Base-by-base conservation (phyloP, 2,329 filamentous ascomycete genomes). In the Thielaviopsis ethacetica region DNA sequence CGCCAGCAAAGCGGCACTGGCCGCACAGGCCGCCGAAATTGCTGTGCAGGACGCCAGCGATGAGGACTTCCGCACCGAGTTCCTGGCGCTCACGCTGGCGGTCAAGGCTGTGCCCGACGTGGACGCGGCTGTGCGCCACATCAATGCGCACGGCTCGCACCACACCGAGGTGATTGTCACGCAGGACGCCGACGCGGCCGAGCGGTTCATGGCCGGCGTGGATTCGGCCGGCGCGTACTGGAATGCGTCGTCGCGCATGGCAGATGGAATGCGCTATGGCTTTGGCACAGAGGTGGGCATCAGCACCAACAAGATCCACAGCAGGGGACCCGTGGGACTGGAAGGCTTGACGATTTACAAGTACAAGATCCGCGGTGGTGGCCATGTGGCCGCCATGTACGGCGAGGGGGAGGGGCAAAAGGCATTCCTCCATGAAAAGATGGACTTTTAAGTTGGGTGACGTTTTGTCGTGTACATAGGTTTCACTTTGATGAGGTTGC, bases 231-330 rank as follows among this genome's bases (percentile, higher is more conserved):
- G 91, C 57, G 91, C 91, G 19, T 98, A 95, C 77, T 96, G 91
- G 90, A 98, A 98, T 69, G 88, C 90, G 7, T 94, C 88, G 24
- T 95, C 89, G 9, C 82, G 93, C 56, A 91, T 98, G 73, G 90
- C 91, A 5, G 93, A 98, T 70, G 93, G 93, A 7, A 96, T 95
- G 86, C 80, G 93, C 50, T 97, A 94, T 69, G 93, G 93, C 7
- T 98, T 98, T 71, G 93, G 93, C 54, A 97, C 93, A 0, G 93
- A 98, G 73, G 93, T 98, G 24, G 93, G 93, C 58, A 97, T 98
- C 72, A 94, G 88, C 73, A 98, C 93, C 55, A 98, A 96, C 76
- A 98, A 97, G 76, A 95, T 98, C 63, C 93, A 98, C 69, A 87
- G 88, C 1, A 78, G 93, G 56, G 93, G 93, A 0, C 93, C 93